Base-by-base conservation (phyloP, 2,329 filamentous ascomycete genomes). In the Paramyrothecium sp. region DNA sequence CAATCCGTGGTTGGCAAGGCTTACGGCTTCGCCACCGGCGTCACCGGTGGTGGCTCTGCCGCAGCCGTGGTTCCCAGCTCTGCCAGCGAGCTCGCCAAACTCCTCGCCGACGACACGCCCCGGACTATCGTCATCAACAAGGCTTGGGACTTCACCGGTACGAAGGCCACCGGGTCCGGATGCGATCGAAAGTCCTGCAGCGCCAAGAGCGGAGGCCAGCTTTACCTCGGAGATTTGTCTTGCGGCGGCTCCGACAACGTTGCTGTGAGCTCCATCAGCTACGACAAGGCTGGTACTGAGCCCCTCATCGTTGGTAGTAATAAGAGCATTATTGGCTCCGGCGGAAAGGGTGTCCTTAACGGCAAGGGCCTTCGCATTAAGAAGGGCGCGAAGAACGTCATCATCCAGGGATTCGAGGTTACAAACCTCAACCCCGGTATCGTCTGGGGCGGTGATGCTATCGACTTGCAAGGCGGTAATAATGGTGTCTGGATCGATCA, bases 41-140 rank as follows among this genome's bases (percentile, higher is more conserved):
- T 80, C 2, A 84, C 81, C 30, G 82, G 82, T 51, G 82, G 82
- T 62, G 81, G 81, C 26, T 71, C 63, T 55, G 80, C 79, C 13
- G 69, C 75, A 17, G 72, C 79, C 4, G 61, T 60, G 1, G 74
- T 76, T 50, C 81, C 80, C n/a, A 68, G 67, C 16, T 74, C 73
- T 26, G 78, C 71, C 21, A 73, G 71, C 17, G 74, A 85, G 71
- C 76, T 83, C 57, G 62, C 70, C 2, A 33, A 63, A 13, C 64
- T 57, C 54, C 61, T 69, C 3, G 59, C 64, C n/a, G 66, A 69
- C n/a, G 66, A 69, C 5, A 63, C 61, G 2, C 61, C 65, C 2
- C 61, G 65, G 19, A 61, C 61, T 13, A 67, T 69, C 11, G 52
- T 65, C 7, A 60, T 69, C 51, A 58, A 69, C 41, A 63, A 67